A percentile compares a stretch with the other conserved stretches of the same genome.
Evolutionary conservation across 2,329 filamentous ascomycete genomes (phyloP).

Genomic region (Pseudopithomyces chartarum): DNA sequence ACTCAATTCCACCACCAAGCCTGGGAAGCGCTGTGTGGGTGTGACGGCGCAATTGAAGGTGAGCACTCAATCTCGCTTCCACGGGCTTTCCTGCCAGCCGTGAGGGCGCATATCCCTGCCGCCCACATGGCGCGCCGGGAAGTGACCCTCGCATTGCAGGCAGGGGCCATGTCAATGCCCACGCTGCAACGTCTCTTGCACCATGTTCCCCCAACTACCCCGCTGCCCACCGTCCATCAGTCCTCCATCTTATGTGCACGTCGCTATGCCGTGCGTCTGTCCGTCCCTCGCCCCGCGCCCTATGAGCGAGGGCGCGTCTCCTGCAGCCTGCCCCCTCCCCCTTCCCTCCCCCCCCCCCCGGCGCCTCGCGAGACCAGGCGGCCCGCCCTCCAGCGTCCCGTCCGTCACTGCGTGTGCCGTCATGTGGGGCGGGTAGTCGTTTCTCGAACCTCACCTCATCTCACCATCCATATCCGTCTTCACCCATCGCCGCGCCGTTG

Average conservation of each 20-base stretch:
- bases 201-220: constrained; percentile 22
- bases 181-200: constrained; percentile 35
- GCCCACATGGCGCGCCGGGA: constrained; percentile 39
- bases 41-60: constrained; percentile 34
- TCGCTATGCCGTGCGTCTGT: constrained; percentile 11
- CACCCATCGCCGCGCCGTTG: constrained; percentile 16
- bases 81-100: constrained; percentile 18
- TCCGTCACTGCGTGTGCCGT: constrained; percentile 25
- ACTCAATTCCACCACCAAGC: constrained; percentile 8
- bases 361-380: constrained; percentile 30
- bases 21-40: constrained; percentile 12
- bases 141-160: constrained; percentile 26
- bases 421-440: constrained; percentile 24
- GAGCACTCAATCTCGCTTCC: constrained; percentile 40
- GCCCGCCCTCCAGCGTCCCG: constrained; percentile 20
- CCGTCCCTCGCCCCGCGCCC: constrained; percentile 10
- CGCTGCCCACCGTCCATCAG: constrained; percentile 5
- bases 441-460: constrained; percentile 35
- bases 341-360: too few relatives aligned
- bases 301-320: constrained; percentile 10
- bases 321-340: constrained; percentile 35
- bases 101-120: constrained; percentile 33
- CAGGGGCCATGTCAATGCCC: constrained; percentile 33
- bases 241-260: constrained; percentile 8
- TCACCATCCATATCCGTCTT: constrained; percentile 29